Evolutionary conservation across 1,139 yeast genomes (phyloP).

Genomic region (Magnusiomyces suaveolens): DNA sequence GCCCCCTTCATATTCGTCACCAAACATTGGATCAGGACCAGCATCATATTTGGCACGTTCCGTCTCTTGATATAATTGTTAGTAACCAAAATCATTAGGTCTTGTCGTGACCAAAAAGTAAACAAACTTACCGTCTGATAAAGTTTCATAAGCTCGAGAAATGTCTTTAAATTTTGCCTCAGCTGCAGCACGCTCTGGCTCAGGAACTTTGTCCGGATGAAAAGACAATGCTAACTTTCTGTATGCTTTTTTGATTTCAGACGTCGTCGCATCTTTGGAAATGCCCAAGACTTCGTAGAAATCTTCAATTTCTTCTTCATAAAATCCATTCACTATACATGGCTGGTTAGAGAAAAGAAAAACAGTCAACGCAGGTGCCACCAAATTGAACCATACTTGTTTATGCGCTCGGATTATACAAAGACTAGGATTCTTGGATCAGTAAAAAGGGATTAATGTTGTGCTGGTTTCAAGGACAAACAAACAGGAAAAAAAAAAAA

Average conservation of each 20-base stretch:
- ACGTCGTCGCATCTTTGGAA: constrained; percentile 47
- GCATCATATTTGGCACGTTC: constrained; percentile 15
- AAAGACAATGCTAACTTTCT: constrained; percentile 59
- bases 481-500: no score
- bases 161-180: constrained; percentile 69
- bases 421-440: no score
- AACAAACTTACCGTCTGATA: constrained; percentile 44
- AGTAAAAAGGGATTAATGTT: no score
- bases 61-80: constrained; percentile 6
- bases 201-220: constrained; percentile 76
- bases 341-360: no score
- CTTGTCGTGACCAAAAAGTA: background rate
- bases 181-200: constrained; percentile 50
- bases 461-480: no score
- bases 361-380: no score
- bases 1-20: constrained; percentile 30
- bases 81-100: background rate
- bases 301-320: constrained; percentile 23
- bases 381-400: no score
- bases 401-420: no score
- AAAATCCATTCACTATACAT: constrained; percentile 14
- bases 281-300: constrained; percentile 65
- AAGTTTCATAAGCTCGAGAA: constrained; percentile 65
- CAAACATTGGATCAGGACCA: constrained; percentile 3
- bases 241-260: constrained; percentile 69